Evolutionary conservation across 2,329 filamentous ascomycete species (phyloP).

Genomic region (Lasiodiplodia citricola): DNA sequence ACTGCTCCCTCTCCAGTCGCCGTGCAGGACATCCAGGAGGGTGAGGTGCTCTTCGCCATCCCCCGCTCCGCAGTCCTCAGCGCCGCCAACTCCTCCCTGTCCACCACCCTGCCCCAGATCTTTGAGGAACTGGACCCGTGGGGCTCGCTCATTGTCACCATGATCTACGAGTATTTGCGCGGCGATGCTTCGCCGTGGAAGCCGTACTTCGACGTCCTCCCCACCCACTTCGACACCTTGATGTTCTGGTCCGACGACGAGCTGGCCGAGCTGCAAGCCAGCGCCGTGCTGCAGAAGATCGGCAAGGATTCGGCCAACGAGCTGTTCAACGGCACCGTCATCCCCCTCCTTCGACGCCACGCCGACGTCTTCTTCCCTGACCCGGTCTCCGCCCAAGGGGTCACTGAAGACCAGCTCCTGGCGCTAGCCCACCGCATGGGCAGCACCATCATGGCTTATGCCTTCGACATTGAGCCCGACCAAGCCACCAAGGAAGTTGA

Average conservation of each 20-base stretch:
- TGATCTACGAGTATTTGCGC: conserved; percentile 75
- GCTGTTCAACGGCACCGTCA: conserved; percentile 65
- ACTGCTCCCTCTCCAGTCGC: conserved; percentile 62
- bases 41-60: conserved; percentile 81
- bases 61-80: conserved; percentile 75
- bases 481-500: conserved; percentile 59
- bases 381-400: conserved; percentile 27
- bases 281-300: conserved; percentile 76
- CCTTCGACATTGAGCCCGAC: conserved; percentile 74
- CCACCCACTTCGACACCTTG: conserved; percentile 74
- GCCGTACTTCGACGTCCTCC: conserved; percentile 78
- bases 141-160: conserved; percentile 71
- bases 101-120: conserved; percentile 53
- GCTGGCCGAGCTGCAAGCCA: conserved; percentile 74
- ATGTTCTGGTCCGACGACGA: conserved; percentile 86
- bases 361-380: conserved; percentile 46
- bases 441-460: conserved; percentile 89
- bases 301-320: conserved; percentile 74
- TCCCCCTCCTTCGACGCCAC: conserved; percentile 57
- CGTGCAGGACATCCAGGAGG: conserved; percentile 69
- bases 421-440: conserved; percentile 77
- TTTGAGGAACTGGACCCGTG: conserved; percentile 49
- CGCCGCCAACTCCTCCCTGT: conserved; percentile 72
- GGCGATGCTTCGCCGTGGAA: conserved; percentile 71
- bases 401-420: conserved; percentile 55